These are phyloP conservation scores for Candida michaelii DNA, from an alignment of 805 yeast genomes.

Conservation along the genomic window DNA sequence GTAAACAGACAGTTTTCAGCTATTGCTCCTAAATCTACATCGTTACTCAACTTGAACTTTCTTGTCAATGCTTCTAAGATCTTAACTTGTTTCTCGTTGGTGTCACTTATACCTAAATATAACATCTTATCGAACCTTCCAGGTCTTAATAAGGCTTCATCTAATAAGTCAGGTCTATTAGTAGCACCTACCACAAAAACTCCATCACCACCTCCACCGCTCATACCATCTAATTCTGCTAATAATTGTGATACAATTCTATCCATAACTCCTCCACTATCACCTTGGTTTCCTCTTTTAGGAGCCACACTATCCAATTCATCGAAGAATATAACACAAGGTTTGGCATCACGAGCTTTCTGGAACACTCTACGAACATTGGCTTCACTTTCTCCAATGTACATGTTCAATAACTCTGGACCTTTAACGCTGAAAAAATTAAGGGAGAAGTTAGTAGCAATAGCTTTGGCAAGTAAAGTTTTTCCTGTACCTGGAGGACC, in stretches of 20 bases:
- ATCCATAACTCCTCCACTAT: constrained; percentile 99
- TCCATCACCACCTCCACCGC: constrained; percentile 64
- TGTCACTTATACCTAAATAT: constrained; percentile 89
- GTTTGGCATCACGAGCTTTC: constrained; percentile 92
- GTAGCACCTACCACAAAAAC: constrained; percentile 99
- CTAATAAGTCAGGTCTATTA: constrained; percentile 91
- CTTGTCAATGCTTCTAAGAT: constrained; percentile 86
- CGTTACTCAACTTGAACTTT: constrained; percentile 63
- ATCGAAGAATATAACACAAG: constrained; percentile 96
- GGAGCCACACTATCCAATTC: constrained; percentile 98
- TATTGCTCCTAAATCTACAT: constrained; percentile 57
- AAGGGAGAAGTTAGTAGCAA: constrained; percentile 91
- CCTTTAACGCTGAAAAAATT: constrained; percentile 97
- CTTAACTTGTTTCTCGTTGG: constrained; percentile 82
- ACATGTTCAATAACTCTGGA: constrained; percentile 95
- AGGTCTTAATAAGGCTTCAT: constrained; percentile 90
- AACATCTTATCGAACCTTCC: constrained; percentile 95
- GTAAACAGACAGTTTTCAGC: constrained; percentile 79
- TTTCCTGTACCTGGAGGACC: constrained; percentile 99
- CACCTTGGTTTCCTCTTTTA: constrained; percentile 97
- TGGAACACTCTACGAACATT: constrained; percentile 94
- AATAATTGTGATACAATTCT: constrained; percentile 92
- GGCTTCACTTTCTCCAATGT: constrained; percentile 97
- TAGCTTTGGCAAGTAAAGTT: constrained; percentile 92
- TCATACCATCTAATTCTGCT: constrained; percentile 97